Base-by-base conservation (phyloP, 345 rosid genomes). In the Rhizophora apiculata region DNA sequence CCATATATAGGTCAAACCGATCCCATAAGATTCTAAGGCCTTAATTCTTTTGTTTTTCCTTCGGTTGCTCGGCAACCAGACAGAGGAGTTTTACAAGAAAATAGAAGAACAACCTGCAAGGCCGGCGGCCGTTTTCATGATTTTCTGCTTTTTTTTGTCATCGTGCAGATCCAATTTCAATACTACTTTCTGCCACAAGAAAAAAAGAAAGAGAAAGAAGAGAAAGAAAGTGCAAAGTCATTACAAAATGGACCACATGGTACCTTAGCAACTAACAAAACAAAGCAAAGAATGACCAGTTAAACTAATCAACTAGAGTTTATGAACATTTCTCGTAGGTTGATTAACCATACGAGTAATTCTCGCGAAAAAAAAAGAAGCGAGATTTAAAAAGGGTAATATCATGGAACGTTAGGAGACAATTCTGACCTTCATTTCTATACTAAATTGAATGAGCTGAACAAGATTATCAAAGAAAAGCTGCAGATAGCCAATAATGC, bases 81-180 rank as follows among this genome's bases (percentile, higher is more conserved):
- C 43, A 58, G 36, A 49, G 15, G 3, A 68, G 53, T 1, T 32
- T 13, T 43, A 43, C 49, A 13, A 43, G 49, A 43, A 43, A 43
- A 13, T 13, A 13, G 18, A 13, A 43, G 32, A 61, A 21, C 24
- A 46, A 80, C 86, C 80, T 59, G 67, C 1, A 39, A 80, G 22
- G n/a, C 80, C 68, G 21, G 83, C 75, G 63, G 65, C 80, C 60
- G 15, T 72, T 36, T 51, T 65, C 86, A 82, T 80, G 67, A 76
- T 80, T 68, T 77, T 82, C 68, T 61, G 59, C 78, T 72, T 77
- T 5, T 27, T 55, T 62, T 70, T 82, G 7, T 75, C 66, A 36
- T 26, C 81, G 48, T 61, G 63, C 52, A 79, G 11, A 21, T 67
- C 68, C 75, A 82, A 30, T 48, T 76, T 82, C 61, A 82, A 53